Evolutionary conservation across 2,329 filamentous ascomycete species (phyloP).

Genomic region (Calonectria henricotiae): DNA sequence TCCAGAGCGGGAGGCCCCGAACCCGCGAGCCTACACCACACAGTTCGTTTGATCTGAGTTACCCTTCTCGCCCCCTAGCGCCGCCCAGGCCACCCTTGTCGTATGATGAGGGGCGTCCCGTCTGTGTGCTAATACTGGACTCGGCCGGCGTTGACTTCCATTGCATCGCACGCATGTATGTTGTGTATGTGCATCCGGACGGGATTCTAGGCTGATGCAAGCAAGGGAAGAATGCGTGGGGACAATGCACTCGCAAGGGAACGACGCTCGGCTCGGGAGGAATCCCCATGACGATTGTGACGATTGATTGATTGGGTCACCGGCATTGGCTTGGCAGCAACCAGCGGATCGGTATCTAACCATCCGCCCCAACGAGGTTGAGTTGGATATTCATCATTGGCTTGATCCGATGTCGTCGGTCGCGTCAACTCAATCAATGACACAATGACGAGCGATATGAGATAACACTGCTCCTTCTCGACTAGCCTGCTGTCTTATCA

Average conservation of each 20-base stretch:
- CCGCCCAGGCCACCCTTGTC: slow-evolving; percentile 28
- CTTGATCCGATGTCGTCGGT: slow-evolving; percentile 19
- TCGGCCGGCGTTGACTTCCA: slow-evolving; percentile 16
- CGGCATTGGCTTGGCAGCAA: slow-evolving; percentile 6
- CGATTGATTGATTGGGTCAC: slow-evolving; percentile 2
- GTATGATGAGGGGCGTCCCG: slow-evolving; percentile 25
- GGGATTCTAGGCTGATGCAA: slow-evolving; percentile 31
- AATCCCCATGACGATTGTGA: neutral
- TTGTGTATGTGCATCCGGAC: neutral
- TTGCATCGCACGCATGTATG: neutral
- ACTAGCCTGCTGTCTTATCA: slow-evolving; percentile 42
- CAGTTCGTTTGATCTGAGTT: slow-evolving; percentile 15
- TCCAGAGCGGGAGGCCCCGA: slow-evolving; percentile 33
- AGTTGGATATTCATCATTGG: too few species aligned
- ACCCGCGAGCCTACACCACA: slow-evolving; percentile 27
- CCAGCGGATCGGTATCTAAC: slow-evolving; percentile 24
- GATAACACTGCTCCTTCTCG: neutral
- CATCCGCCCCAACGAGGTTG: slow-evolving; percentile 1
- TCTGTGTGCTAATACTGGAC: slow-evolving; percentile 11
- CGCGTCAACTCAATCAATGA: slow-evolving; percentile 27
- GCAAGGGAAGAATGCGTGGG: slow-evolving; percentile 6
- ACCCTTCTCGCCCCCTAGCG: slow-evolving; percentile 10
- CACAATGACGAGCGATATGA: slow-evolving; percentile 22
- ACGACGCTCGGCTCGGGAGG: slow-evolving; percentile 13
- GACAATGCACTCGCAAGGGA: slow-evolving; percentile 1